phyloP scores from a whole-genome alignment of 345 rosid genomes.

The Gossypium stocksii region DNA sequence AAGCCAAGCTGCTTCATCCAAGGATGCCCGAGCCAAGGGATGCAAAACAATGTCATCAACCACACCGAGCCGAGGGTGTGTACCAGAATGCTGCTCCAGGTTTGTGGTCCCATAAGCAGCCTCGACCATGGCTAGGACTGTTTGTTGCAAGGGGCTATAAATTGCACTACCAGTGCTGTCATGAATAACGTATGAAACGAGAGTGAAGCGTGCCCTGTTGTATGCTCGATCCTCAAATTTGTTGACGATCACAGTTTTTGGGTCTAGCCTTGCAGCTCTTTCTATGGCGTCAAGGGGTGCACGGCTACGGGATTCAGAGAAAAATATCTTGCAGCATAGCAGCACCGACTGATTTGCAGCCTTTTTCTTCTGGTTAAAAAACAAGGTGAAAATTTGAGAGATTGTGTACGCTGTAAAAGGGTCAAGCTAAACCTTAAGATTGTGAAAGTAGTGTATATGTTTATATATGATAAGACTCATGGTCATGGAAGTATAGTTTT shows the following conservation, averaged over 20 bases:
- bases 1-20: conserved; percentile 63
- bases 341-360: conserved; percentile 27
- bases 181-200: conserved; percentile 46
- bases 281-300: conserved; percentile 43
- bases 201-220: conserved; percentile 46
- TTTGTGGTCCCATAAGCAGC: conserved; percentile 44
- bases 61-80: conserved; percentile 59
- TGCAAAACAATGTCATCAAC: conserved; percentile 56
- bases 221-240: conserved; percentile 52
- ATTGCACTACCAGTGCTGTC: conserved; percentile 40
- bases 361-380: conserved; percentile 24
- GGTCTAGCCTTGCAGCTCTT: conserved; percentile 32
- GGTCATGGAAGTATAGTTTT: background rate
- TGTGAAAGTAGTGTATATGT: background rate
- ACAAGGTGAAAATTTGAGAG: background rate
- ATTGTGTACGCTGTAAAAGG: background rate
- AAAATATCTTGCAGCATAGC: conserved; percentile 54
- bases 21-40: conserved; percentile 46
- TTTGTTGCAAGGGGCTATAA: conserved; percentile 53
- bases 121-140: conserved; percentile 48
- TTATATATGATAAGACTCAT: no score
- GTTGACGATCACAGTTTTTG: conserved; percentile 41
- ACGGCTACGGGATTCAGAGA: conserved; percentile 46
- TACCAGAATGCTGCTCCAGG: conserved; percentile 51
- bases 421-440: background rate